These are phyloP conservation scores for Phialophora verrucosa DNA, from an alignment of 2,329 filamentous ascomycete species.

Conservation along the genomic window DNA sequence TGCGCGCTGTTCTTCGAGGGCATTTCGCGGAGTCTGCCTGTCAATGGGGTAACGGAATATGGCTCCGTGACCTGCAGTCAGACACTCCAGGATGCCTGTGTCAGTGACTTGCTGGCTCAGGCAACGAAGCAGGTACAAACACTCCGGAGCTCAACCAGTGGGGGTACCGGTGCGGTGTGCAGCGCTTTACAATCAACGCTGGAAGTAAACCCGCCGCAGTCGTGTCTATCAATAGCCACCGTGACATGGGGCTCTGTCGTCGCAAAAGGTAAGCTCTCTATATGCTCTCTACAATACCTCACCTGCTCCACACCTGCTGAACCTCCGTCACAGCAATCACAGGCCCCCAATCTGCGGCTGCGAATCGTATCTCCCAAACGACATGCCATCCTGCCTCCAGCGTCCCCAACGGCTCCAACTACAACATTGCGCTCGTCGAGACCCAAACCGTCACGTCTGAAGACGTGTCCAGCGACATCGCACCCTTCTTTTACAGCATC, in stretches of 20 bases:
- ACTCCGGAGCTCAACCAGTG: neutral
- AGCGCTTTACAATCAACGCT: slow-evolving; percentile 19
- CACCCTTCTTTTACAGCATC: slow-evolving; percentile 31
- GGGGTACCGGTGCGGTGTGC: slow-evolving; percentile 11
- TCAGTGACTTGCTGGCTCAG: slow-evolving; percentile 25
- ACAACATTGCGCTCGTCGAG: slow-evolving; percentile 28
- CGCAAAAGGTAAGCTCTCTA: slow-evolving; percentile 22
- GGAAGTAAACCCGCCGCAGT: slow-evolving; percentile 22
- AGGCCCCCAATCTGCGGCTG: slow-evolving; percentile 14
- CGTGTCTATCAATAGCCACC: slow-evolving; percentile 20
- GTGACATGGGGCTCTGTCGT: slow-evolving; percentile 31
- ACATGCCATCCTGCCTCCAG: slow-evolving; percentile 26
- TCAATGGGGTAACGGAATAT: slow-evolving; percentile 23
- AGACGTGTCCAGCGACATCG: slow-evolving; percentile 27
- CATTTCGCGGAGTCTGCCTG: slow-evolving; percentile 26
- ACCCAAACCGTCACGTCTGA: slow-evolving; percentile 26
- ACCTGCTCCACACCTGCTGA: neutral
- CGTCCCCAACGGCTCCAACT: slow-evolving; percentile 18
- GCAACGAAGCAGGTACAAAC: slow-evolving; percentile 19
- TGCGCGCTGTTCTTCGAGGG: slow-evolving; percentile 34
- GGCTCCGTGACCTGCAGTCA: slow-evolving; percentile 25
- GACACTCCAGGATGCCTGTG: slow-evolving; percentile 22
- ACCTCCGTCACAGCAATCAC: slow-evolving; percentile 21
- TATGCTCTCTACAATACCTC: neutral
- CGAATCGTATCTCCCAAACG: slow-evolving; percentile 13